Evolutionary conservation across 208 protist species (phyloP), one percentile per base, ranked within the genome.

Genomic region (Histomonas meleagridis): DNA sequence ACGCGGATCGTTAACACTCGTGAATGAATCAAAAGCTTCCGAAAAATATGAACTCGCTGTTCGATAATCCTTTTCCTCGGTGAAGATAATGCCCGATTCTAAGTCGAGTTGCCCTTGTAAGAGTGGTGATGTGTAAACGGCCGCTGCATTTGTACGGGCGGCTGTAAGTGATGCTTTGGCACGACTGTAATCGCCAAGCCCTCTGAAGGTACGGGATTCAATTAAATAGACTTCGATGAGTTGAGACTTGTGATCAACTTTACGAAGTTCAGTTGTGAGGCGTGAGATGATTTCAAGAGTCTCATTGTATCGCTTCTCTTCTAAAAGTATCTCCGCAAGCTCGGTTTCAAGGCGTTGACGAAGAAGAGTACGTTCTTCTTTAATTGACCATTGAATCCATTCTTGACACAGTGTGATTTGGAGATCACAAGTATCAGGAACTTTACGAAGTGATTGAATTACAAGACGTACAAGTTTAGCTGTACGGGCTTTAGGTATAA

Each of bases 201-300:
- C 95, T 93, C 97, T 96, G 93, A 98, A 97, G 43, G 98, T 95
- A 91, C 96, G 95, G 81, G 95, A 97, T 94, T 99, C 97, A n/a
- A 99, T 94, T 12, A 99, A 94, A n/a, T 96, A 96, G 92, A 99
- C 97, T 92, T 99, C 98, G 0, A 99, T 96, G 62, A 99, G 95
- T 86, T 99, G 95, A 62, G 94, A 96, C 92, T 98, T 98, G 92
- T 99, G 98, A 93, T 99, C 98, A 23, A 99, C 94, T 40, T 95
- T 90, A 46, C 53, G 26, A 55, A 90, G 49, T 46, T 92, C 91
- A 69, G 53, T 62, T 92, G 92, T 78, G 23, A 95, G 76, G n/a
- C 86, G 78, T 46, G 32, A 46, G 28, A 94, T 93, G 43, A 96
- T 93, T 28, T 91, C 35, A 12, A 98, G 93, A 0, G 97, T 95